phyloP scores from a whole-genome alignment of 371 early-diverging fungal species.

The Encephalitozoon hellem region DNA sequence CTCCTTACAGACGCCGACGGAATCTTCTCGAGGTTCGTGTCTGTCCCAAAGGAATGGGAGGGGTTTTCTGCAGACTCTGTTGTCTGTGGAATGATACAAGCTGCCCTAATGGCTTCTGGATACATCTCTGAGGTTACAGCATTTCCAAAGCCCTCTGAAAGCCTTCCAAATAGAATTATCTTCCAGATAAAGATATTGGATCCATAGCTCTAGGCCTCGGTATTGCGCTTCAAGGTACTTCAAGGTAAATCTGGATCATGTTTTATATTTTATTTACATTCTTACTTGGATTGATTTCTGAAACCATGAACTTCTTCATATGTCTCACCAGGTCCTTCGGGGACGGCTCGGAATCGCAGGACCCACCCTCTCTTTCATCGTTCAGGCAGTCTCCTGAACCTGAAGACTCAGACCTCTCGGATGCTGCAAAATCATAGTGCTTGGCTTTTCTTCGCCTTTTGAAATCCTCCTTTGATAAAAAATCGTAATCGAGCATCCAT shows the following conservation, averaged over 20 bases:
- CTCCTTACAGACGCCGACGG: conserved; percentile 21
- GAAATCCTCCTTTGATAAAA: background rate
- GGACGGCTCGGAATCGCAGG: background rate
- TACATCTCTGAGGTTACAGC: conserved; percentile 29
- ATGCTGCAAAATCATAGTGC: background rate
- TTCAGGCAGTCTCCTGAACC: background rate
- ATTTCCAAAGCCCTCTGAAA: conserved; percentile 20
- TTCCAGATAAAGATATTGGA: conserved; percentile 11
- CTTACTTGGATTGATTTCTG: background rate
- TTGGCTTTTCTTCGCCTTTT: background rate
- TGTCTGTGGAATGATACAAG: conserved; percentile 32
- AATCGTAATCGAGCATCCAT: conserved; percentile 49
- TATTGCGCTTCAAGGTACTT: background rate
- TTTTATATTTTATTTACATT: background rate
- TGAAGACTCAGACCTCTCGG: background rate
- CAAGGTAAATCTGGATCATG: background rate
- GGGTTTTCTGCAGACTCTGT: conserved; percentile 35
- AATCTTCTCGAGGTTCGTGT: conserved; percentile 3
- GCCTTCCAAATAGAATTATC: conserved; percentile 14
- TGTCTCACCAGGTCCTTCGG: background rate
- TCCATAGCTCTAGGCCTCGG: background rate
- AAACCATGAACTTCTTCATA: background rate
- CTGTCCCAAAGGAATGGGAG: conserved; percentile 6
- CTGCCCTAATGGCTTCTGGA: conserved; percentile 18
- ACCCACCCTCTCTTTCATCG: background rate